A percentile compares a stretch with the other conserved stretches of the same genome.
Evolutionary conservation across 2,329 filamentous ascomycete species (phyloP).

Genomic region (Apiospora pterosperma): DNA sequence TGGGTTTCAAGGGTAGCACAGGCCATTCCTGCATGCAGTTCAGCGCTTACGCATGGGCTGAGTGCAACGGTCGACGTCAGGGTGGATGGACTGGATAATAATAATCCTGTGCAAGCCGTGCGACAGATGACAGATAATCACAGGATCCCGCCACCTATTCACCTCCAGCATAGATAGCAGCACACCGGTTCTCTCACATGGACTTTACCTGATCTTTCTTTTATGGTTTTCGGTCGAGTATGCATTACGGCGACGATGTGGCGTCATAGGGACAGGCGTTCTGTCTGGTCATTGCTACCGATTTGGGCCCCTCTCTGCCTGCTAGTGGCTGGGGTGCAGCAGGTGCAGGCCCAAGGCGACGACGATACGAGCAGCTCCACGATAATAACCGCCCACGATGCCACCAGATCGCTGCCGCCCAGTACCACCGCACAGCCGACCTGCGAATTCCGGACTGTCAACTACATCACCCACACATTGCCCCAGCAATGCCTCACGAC

Average conservation of each 20-base stretch:
- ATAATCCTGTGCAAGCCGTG: too few species aligned
- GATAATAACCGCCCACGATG: background rate
- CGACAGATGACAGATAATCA: background rate
- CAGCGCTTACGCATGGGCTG: conserved; percentile 1
- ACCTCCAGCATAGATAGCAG: background rate
- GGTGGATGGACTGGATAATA: background rate
- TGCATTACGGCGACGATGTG: conserved; percentile 3
- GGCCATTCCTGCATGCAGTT: background rate
- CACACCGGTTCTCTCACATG: background rate
- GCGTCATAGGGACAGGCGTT: conserved; percentile 5
- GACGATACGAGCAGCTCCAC: background rate
- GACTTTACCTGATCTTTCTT: background rate
- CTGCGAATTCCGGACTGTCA: conserved; percentile 64
- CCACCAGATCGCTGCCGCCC: background rate
- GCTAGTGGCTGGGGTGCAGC: background rate
- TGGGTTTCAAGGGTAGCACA: background rate
- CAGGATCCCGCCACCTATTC: background rate
- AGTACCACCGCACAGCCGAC: conserved; percentile 24
- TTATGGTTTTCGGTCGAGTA: background rate
- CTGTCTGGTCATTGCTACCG: conserved; percentile 1
- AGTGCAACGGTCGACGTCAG: conserved; percentile 1
- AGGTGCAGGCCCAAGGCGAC: background rate
- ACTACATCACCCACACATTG: conserved; percentile 77
- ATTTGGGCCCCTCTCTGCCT: background rate
- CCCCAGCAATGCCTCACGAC: conserved; percentile 72